phyloP scores from a whole-genome alignment of 805 yeast genomes.

The Candida krabiensis region DNA sequence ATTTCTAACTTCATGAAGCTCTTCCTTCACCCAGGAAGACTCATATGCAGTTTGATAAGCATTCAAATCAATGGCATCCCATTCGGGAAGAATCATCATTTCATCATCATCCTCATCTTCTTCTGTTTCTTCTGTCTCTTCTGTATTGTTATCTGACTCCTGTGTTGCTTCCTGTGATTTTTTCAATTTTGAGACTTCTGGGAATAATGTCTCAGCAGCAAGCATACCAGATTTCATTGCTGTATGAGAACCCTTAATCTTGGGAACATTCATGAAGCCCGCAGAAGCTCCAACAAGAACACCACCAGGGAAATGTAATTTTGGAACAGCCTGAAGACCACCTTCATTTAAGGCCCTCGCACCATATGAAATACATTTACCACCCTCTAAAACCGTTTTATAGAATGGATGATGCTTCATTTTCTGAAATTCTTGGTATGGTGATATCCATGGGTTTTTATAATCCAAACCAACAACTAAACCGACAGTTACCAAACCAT shows the following conservation, averaged over 20 bases:
- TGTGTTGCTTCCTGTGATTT: slow-evolving; percentile 38
- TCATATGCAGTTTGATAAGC: slow-evolving; percentile 65
- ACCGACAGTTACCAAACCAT: slow-evolving; percentile 87
- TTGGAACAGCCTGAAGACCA: slow-evolving; percentile 91
- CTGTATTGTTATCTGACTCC: slow-evolving; percentile 42
- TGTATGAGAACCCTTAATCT: slow-evolving; percentile 96
- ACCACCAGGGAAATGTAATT: slow-evolving; percentile 93
- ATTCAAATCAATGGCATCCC: slow-evolving; percentile 49
- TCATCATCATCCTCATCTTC: slow-evolving; percentile 41
- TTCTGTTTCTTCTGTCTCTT: too few relatives aligned
- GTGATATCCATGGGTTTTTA: slow-evolving; percentile 91
- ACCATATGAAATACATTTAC: slow-evolving; percentile 90
- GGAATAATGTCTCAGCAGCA: slow-evolving; percentile 84
- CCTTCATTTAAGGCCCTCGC: slow-evolving; percentile 98
- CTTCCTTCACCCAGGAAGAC: slow-evolving; percentile 84
- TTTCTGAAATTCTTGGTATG: slow-evolving; percentile 92
- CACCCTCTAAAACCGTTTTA: slow-evolving; percentile 71
- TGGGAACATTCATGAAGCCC: slow-evolving; percentile 96
- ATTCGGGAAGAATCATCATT: slow-evolving; percentile 33
- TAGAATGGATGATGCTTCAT: slow-evolving; percentile 93
- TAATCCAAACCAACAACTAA: slow-evolving; percentile 95
- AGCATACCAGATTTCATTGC: slow-evolving; percentile 95
- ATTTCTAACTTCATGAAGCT: slow-evolving; percentile 81
- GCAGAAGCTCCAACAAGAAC: slow-evolving; percentile 93
- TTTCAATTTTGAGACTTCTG: slow-evolving; percentile 45